Conservation (phyloP, 108 stramenopile species). For the Asterionellopsis glacialis region DNA sequence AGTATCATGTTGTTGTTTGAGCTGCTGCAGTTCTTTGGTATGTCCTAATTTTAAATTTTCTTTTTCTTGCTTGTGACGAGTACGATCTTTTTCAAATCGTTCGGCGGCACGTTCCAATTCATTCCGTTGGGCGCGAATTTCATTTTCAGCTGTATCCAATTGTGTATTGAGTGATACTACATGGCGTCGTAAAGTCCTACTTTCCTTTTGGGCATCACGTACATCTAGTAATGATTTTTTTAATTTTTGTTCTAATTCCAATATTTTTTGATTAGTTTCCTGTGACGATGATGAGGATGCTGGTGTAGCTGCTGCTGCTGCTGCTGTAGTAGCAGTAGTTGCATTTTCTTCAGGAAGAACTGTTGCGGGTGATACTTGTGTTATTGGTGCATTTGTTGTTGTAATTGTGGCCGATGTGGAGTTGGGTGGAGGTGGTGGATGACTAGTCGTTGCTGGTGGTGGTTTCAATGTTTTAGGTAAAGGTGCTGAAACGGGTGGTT, state of each 20-base stretch:
- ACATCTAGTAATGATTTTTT: slow-evolving; percentile 10
- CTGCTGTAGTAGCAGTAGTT: neutral
- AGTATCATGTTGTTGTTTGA: slow-evolving; percentile 50
- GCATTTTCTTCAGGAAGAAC: too few relatives aligned
- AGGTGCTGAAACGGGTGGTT: neutral
- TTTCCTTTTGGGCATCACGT: slow-evolving; percentile 52
- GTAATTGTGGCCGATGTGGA: neutral
- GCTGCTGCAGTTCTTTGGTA: slow-evolving; percentile 35
- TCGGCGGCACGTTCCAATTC: slow-evolving; percentile 71
- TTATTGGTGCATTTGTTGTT: neutral
- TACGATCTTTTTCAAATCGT: slow-evolving; percentile 75
- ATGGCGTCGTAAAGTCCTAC: slow-evolving; percentile 59
- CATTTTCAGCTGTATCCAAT: slow-evolving; percentile 68
- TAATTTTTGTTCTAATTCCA: slow-evolving; percentile 13
- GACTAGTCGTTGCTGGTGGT: neutral
- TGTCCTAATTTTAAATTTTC: slow-evolving; percentile 40
- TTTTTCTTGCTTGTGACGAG: slow-evolving; percentile 51
- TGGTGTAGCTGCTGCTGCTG: neutral
- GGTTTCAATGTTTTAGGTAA: neutral
- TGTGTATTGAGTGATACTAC: slow-evolving; percentile 68
- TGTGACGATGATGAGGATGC: neutral
- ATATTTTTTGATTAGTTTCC: neutral
- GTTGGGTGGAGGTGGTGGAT: neutral
- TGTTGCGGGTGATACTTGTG: neutral
- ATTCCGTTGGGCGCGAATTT: slow-evolving; percentile 70